phyloP scores from a whole-genome alignment of 192 early-diverging fungal species.

The Backusella tarrabulga region DNA sequence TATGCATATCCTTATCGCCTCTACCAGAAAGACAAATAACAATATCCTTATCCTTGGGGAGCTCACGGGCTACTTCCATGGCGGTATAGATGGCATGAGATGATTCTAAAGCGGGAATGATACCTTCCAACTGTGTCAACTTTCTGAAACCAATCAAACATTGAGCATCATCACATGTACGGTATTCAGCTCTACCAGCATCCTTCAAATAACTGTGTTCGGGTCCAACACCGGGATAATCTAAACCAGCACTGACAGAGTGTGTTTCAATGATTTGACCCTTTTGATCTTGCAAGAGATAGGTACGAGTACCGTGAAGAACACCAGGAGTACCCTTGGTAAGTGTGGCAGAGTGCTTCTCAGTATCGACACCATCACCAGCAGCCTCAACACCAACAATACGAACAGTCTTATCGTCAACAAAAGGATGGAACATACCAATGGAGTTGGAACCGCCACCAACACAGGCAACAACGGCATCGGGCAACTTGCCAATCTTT shows the following conservation, averaged over 20 bases:
- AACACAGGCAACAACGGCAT: slow-evolving; percentile 94
- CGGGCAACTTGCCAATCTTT: slow-evolving; percentile 82
- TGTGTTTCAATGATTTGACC: slow-evolving; percentile 98
- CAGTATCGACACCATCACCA: slow-evolving; percentile 87
- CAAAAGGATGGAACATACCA: slow-evolving; percentile 96
- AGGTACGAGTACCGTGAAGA: slow-evolving; percentile 94
- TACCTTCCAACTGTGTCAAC: slow-evolving; percentile 76
- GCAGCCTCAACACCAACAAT: slow-evolving; percentile 95
- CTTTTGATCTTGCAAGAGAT: slow-evolving; percentile 89
- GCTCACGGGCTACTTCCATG: slow-evolving; percentile 70
- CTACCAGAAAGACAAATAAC: slow-evolving; percentile 90
- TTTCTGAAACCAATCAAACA: slow-evolving; percentile 82
- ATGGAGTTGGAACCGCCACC: slow-evolving; percentile 98
- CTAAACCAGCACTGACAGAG: slow-evolving; percentile 93
- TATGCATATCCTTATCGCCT: slow-evolving; percentile 97
- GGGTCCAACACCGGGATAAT: slow-evolving; percentile 98
- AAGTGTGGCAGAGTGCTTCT: slow-evolving; percentile 88
- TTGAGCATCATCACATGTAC: slow-evolving; percentile 62
- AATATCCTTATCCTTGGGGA: slow-evolving; percentile 78
- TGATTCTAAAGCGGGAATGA: slow-evolving; percentile 95
- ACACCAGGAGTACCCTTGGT: slow-evolving; percentile 85
- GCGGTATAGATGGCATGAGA: slow-evolving; percentile 89
- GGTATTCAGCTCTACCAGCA: slow-evolving; percentile 80
- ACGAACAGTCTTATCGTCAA: slow-evolving; percentile 78
- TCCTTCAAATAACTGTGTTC: slow-evolving; percentile 94